A percentile compares a stretch with the other conserved stretches of the same genome.
phyloP scores from a whole-genome alignment of 805 yeast genomes.

The Nematodospora valgi region DNA sequence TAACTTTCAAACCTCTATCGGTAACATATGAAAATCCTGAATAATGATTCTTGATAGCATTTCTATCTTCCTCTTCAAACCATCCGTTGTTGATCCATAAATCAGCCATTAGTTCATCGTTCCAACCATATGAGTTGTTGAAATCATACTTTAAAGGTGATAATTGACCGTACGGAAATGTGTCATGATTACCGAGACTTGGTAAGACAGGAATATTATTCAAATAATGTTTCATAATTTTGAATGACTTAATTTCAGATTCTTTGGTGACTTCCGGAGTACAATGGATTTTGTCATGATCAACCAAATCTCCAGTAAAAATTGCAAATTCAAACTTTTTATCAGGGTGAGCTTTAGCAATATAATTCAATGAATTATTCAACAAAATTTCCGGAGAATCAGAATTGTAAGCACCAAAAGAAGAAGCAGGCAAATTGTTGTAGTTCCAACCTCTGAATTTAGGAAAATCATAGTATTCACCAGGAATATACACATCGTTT shows the following conservation, averaged over 20 bases:
- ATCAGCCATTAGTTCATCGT: conserved; percentile 30
- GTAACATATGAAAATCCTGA: conserved; percentile 60
- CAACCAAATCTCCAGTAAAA: conserved; percentile 72
- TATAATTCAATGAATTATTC: conserved; percentile 47
- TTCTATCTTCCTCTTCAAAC: conserved; percentile 24
- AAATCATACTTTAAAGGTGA: conserved; percentile 42
- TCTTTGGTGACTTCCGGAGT: conserved; percentile 62
- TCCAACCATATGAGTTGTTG: conserved; percentile 30
- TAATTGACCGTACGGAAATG: conserved; percentile 69
- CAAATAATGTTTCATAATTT: conserved; percentile 50
- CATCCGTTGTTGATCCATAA: conserved; percentile 34
- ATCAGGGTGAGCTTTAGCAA: conserved; percentile 11
- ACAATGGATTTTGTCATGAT: conserved; percentile 54
- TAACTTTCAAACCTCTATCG: conserved; percentile 52
- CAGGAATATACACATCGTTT: conserved; percentile 21
- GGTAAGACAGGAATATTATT: conserved; percentile 55
- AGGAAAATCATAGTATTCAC: conserved; percentile 31
- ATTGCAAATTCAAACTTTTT: conserved; percentile 54
- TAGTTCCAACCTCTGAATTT: conserved; percentile 19
- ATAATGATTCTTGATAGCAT: conserved; percentile 44
- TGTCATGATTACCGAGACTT: conserved; percentile 68
- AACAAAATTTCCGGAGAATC: conserved; percentile 65
- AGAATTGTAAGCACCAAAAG: conserved; percentile 59
- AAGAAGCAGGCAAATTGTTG: conserved; percentile 47
- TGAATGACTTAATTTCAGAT: conserved; percentile 69